Base-by-base conservation (phyloP, 1,284 basidiomycete species). In the Ganoderma lingzhi region DNA sequence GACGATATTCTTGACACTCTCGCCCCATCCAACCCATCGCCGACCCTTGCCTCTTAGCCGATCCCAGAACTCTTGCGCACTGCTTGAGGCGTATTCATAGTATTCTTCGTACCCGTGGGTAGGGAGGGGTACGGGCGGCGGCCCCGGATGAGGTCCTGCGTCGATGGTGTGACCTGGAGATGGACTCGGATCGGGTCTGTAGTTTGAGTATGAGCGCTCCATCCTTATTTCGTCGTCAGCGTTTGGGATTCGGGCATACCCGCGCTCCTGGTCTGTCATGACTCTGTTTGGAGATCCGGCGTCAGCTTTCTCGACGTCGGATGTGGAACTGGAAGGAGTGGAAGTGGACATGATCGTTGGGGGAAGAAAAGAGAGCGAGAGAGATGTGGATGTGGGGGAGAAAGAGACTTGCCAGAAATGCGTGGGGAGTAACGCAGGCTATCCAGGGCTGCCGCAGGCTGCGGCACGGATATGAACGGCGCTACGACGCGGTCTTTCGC, bases 21-120 rank as follows among this genome's bases (percentile, higher is more conserved):
- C 78, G 15, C 71, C 23, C 59, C 87, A 81, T 0, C 86, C 83
- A 30, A 90, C 77, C 59, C 81, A 82, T 68, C 72, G 78, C 73
- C 84, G 86, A 10, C 83, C 88, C 73, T 83, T 86, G 42, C 90
- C 85, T 39, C 79, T 77, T 69, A 91, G 85, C 37, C 86, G 82
- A 63, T 84, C 76, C 84, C 84, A 86, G 69, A 88, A 82, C 37
- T 53, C 37, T 44, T 71, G 72, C 35, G 62, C 62, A 30, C 63
- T 39, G 56, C 64, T 64, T 9, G 68, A 42, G 5, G 66, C 66
- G 19, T 68, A 64, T 4, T 51, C 62, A n/a, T 72, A 72, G 59
- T 30, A 42, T 6, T 37, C 23, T 10, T 41, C 59, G 23, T 61
- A 41, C 5, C 37, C 39, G 59, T 15, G 23, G n/a, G 23, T 61